Percentiles rank a stretch among this genome's conserved stretches.
Conservation (phyloP, 1,284 basidiomycete genomes). For the Thelephora terrestris region DNA sequence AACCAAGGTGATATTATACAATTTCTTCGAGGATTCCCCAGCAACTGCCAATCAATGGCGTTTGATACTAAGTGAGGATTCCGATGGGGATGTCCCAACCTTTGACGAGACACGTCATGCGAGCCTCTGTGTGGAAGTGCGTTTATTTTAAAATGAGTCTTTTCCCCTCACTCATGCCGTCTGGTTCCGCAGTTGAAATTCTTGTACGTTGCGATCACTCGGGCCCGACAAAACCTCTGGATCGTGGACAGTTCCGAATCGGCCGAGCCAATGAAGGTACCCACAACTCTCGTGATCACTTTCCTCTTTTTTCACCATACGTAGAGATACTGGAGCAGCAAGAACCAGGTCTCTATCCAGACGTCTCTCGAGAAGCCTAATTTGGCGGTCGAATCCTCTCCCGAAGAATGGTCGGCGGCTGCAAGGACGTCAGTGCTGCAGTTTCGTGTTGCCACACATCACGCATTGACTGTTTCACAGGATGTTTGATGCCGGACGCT, state of each 20-base stretch:
- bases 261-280: constrained; percentile 1
- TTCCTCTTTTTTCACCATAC: background rate
- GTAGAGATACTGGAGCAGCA: constrained; percentile 39
- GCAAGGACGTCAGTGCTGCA: constrained; percentile 24
- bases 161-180: background rate
- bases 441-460: no score
- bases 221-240: constrained; percentile 1
- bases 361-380: constrained; percentile 34
- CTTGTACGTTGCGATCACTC: constrained; percentile 4
- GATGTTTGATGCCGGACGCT: constrained; percentile 48
- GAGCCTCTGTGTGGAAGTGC: background rate
- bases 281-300: background rate
- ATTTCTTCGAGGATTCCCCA: constrained; percentile 2
- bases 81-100: background rate
- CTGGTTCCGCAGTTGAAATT: background rate
- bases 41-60: background rate
- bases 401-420: constrained; percentile 44
- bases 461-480: background rate
- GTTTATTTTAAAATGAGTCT: background rate
- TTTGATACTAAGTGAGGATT: background rate
- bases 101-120: background rate
- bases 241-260: background rate
- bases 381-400: constrained; percentile 36
- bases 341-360: constrained; percentile 32
- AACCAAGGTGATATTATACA: background rate